Conservation (phyloP, 2,329 filamentous ascomycete genomes). For the Colletotrichum sp. region DNA sequence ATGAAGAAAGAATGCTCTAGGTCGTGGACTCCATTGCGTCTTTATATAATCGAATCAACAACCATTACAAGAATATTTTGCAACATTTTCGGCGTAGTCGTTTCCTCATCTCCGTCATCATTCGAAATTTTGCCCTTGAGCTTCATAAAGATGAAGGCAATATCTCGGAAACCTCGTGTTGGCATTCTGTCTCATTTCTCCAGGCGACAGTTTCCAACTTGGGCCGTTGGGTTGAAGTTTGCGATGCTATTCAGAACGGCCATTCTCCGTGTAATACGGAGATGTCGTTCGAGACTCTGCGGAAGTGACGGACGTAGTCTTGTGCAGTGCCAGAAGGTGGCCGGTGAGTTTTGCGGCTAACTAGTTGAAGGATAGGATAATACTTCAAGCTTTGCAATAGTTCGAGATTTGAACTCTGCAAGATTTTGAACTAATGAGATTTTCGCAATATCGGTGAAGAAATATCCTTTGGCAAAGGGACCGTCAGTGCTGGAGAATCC, state of each 20-base stretch:
- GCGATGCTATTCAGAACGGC: neutral
- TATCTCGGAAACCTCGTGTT: neutral
- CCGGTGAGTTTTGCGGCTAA: neutral
- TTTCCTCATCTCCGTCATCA: neutral
- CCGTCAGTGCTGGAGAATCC: neutral
- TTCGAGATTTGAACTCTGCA: neutral
- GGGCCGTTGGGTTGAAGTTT: fast-evolving
- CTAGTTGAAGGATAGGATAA: neutral
- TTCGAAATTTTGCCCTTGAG: neutral
- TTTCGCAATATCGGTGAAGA: neutral
- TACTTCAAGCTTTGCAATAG: neutral
- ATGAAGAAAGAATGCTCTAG: neutral
- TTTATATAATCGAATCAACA: neutral
- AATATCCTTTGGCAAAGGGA: neutral
- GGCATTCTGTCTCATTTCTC: neutral
- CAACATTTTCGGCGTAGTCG: neutral
- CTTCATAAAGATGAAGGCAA: neutral
- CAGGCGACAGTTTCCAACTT: neutral
- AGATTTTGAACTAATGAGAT: neutral
- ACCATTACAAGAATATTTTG: neutral
- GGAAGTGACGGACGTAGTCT: neutral
- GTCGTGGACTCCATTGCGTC: neutral
- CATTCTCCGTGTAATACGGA: neutral
- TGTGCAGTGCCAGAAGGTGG: neutral
- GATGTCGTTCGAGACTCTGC: neutral